A percentile compares a stretch with the other conserved stretches of the same genome.
Conservation (phyloP, 176 grass and related monocot genomes). For the bread wheat (Triticum aestivum) region IWGSC_CS_RefSeq_v2.1 NC_057812.1:718526138-718526637, state of each 20-base stretch:
- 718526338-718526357: not conserved
- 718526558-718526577: not conserved
- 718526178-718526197: too few relatives aligned
- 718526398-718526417: not conserved
- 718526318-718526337: not conserved
- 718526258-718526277: too few relatives aligned
- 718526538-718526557: not conserved
- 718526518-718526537: not conserved
- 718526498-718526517: not conserved
- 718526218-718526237: too few relatives aligned
- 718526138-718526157: too few relatives aligned
- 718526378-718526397: accelerated
- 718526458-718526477: not conserved
- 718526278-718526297: too few relatives aligned
- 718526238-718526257: too few relatives aligned
- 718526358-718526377: not conserved
- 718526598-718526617: too few relatives aligned
- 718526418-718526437: not conserved
- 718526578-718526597: too few relatives aligned
- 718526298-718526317: too few relatives aligned
- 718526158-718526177: too few relatives aligned
- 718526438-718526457: too few relatives aligned
- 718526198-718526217: too few relatives aligned
- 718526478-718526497: not conserved
- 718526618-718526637: not conserved